Evolutionary conservation across 495 filamentous ascomycete genomes (phyloP), one percentile per base, ranked within the genome.

Genomic region (Penicillium riverlandense): DNA sequence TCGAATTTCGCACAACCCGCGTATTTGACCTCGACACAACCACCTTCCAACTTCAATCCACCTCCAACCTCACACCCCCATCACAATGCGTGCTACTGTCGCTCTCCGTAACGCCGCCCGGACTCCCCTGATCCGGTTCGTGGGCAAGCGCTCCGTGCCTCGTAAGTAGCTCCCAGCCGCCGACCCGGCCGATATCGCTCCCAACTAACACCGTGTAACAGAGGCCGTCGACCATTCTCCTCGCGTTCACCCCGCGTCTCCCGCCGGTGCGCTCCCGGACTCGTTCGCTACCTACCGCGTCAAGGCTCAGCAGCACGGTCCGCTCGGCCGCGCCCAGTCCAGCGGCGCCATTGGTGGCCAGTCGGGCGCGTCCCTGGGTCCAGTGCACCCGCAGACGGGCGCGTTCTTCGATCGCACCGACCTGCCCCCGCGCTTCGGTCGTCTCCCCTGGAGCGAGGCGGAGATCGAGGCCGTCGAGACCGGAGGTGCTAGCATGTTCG

Each of bases 391-490:
- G 36, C 68, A 75, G 34, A 70, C 77, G 52, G 92, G 91, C 40
- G 70, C 85, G 63, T 87, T 75, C 63, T 96, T 95, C 59, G 92
- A 97, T 69, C 85, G 90, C 43, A 81, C 79, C 48, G 83, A 98
- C 63, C 79, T 98, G 10, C 92, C 94, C 22, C 49, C 67, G 41
- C 79, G 90, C 49, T 98, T 96, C 59, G 79, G 84, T 54, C 75
- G 91, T 41, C 69, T 76, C 11, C 74, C 80, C 12, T 82, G 87
- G 64, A 82, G 72, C 22, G 59, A 81, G 53, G 82, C 81, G 36
- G 92, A 98, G 75, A 98, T 98, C 45, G 94, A 97, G 61, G 90
- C 90, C 29, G 76, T 98, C 43, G 90, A 96, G 78, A 85, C 84
- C 28, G 94, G 89, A 27, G 92, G 92, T 43, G 92, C 91, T 11